Base-by-base conservation (phyloP, 129 eudicot genomes). In the Centella asiatica region DNA sequence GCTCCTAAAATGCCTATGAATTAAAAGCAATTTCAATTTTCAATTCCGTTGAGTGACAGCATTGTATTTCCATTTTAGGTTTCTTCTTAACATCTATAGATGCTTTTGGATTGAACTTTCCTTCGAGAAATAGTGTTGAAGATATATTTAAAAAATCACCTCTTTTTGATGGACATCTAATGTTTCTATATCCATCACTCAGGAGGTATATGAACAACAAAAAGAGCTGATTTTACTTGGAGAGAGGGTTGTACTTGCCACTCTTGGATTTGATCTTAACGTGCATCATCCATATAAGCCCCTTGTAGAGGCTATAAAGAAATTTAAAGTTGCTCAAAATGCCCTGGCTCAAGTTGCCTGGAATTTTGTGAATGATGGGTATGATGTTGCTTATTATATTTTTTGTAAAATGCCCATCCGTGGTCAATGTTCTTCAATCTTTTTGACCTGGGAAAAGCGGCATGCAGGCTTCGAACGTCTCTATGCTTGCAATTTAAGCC, bases 391-490 rank as follows among this genome's bases (percentile, higher is more conserved):
- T 67, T 33, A 40, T 76, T 78, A 51, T n/a, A n/a, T n/a, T 78
- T 11, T 54, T 69, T 57, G 44, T 60, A 44, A 60, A 62, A 66
- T 75, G 73, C 78, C 79, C 61, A 67, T 71, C 72, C 73, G 53
- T 68, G 78, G 76, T 72, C 77, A 61, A 71, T 81, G 72, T 66
- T 63, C 80, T 55, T 51, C 48, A 72, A 68, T 71, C 77, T 54
- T 66, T 76, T 87, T 87, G 96, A 87, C n/a, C 90, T 73, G 60
- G 76, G 74, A 78, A 79, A 81, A 77, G 94, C 67, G 81, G 84
- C 80, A 74, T 87, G 99, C 95, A 92, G 99, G 99, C 96, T 92
- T 67, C 90, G 99, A 78, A 92, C 99, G 39, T 92, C 99, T 44
- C 80, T 92, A 14, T 87, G 99, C 95, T 80, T 92, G 90, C 99